A percentile compares a stretch with the other conserved stretches of the same genome.
phyloP scores from a whole-genome alignment of 441 rosid genomes.

The Erodium moschatum region DNA sequence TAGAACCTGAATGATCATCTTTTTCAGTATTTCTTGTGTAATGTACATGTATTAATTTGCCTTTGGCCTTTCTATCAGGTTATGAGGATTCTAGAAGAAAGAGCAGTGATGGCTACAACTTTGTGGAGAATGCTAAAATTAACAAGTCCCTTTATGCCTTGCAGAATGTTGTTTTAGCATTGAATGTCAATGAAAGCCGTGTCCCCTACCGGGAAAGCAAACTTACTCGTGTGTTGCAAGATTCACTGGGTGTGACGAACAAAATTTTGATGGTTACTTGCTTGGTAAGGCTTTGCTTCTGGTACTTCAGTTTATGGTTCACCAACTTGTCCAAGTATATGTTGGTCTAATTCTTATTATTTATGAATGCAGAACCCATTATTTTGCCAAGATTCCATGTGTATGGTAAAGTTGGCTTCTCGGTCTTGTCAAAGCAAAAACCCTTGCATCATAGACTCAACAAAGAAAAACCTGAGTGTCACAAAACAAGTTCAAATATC shows the following conservation, averaged over 20 bases:
- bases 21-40: not conserved
- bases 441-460: conserved; percentile 24
- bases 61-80: conserved; percentile 32
- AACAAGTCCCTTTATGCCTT: conserved; percentile 60
- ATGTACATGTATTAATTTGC: conserved; percentile 4
- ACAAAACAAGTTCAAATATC: conserved; percentile 25
- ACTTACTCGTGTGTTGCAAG: conserved; percentile 59
- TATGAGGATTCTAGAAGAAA: conserved; percentile 54
- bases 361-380: conserved; percentile 38
- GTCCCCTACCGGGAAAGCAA: conserved; percentile 74
- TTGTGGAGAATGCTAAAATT: conserved; percentile 36
- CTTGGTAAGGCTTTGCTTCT: conserved; percentile 35
- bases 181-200: conserved; percentile 48
- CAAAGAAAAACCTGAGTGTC: conserved; percentile 30
- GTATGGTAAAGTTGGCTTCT: conserved; percentile 58
- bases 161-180: conserved; percentile 52
- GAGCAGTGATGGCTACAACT: conserved; percentile 26
- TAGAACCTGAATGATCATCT: not conserved
- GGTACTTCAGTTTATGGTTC: conserved; percentile 13
- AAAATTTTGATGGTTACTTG: conserved; percentile 50
- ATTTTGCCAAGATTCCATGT: conserved; percentile 58
- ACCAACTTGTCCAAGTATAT: conserved; percentile 6
- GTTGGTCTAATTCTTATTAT: conserved; percentile 14
- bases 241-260: conserved; percentile 46
- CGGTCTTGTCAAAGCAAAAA: conserved; percentile 35